Base-by-base conservation (phyloP, 2,329 filamentous ascomycete species). In the Alternaria conjuncta region DNA sequence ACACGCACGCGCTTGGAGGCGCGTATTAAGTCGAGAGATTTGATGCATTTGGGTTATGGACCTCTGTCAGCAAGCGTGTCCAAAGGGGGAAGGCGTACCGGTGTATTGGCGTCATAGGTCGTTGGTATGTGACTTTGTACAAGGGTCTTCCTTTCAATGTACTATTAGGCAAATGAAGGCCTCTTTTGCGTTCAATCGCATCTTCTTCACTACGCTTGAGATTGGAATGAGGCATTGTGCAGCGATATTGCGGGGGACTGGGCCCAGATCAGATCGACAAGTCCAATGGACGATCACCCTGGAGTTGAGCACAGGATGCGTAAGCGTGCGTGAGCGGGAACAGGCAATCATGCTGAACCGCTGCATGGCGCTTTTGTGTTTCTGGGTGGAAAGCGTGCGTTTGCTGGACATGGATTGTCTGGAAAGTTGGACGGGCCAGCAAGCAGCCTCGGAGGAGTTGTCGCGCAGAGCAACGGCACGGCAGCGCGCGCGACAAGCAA, bases 71-170 rank as follows among this genome's bases (percentile, higher is more conserved):
- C 49, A 53, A 53, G 30, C 49, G 49, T 53, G 49, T 41, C 20
- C 49, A n/a, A 53, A 51, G 12, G n/a, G 20, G 51, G 36, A 44
- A 63, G 49, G 61, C 56, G 61, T 60, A 60, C 36, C 54, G 63
- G 63, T 57, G 53, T 60, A 45, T 55, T 46, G 60, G 56, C 63
- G 63, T 56, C 25, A 60, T 50, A 44, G 26, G 58, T 43, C 51
- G 45, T 49, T 26, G 12, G n/a, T n/a, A 23, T 47, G 46, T n/a
- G 43, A 55, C 11, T 36, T 46, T 21, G 61, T 47, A 32, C 56
- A 25, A 20, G 49, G 25, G 25, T 60, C 30, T 67, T 59, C 56
- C 23, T 54, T 26, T 55, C 46, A 26, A 54, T 15, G 43, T 44
- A 28, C 21, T 46, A 60, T 55, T 60, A 18, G 56, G 30, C 30